Conservation (phyloP, 768 basidiomycete species). For the Mycena olivaceomarginata region DNA sequence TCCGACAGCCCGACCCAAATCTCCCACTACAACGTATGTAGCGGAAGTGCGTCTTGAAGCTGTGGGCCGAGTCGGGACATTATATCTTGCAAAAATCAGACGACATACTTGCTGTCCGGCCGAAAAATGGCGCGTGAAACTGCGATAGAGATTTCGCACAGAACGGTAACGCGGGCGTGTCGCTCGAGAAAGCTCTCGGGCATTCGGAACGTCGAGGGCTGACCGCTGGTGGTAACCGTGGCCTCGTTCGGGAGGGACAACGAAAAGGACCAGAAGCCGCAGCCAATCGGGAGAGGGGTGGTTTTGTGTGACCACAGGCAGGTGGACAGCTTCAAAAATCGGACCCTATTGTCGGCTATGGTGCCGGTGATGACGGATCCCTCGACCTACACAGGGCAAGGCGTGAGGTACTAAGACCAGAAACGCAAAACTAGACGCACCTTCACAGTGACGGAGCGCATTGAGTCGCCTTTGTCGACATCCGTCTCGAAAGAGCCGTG, state of each 20-base stretch:
- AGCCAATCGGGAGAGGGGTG: background rate
- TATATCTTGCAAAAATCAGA: background rate
- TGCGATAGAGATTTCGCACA: constrained; percentile 21
- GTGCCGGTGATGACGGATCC: constrained; percentile 19
- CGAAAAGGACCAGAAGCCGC: constrained; percentile 29
- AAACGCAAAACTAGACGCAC: background rate
- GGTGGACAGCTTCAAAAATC: background rate
- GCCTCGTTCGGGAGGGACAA: constrained; percentile 17
- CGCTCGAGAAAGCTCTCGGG: constrained; percentile 30
- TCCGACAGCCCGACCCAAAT: no score
- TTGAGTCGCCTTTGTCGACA: background rate
- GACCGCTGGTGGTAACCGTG: background rate
- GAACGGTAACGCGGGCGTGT: constrained; percentile 10
- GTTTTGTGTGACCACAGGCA: constrained; percentile 18
- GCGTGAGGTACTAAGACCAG: background rate
- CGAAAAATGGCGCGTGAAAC: constrained; percentile 6
- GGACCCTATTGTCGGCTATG: background rate
- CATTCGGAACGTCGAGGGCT: background rate
- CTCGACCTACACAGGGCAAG: background rate
- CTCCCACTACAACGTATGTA: no score
- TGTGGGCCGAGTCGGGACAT: background rate
- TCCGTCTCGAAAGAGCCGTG: constrained; percentile 10
- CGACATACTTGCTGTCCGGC: background rate
- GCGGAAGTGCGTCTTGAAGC: constrained; percentile 22
- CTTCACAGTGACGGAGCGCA: constrained; percentile 17